These are phyloP conservation scores for Talaromyces rugulosus DNA, from an alignment of 2,329 filamentous ascomycete species.

Conservation along the genomic window DNA sequence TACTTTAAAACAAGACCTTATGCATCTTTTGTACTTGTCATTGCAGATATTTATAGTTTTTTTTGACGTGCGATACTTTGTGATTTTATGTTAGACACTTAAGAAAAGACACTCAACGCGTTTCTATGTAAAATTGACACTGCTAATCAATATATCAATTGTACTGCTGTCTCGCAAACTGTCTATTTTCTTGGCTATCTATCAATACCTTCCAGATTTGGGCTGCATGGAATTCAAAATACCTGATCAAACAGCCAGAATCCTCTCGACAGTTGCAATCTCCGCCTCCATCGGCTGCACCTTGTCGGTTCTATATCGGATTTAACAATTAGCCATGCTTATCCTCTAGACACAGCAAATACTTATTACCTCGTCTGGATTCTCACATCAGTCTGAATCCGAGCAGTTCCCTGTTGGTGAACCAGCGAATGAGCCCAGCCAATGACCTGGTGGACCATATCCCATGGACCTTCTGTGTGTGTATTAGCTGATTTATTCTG, in stretches of 20 bases:
- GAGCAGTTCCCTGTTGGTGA: constrained; percentile 66
- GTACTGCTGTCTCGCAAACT: background rate
- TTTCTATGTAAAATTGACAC: background rate
- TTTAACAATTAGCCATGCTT: background rate
- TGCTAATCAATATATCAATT: too few relatives aligned
- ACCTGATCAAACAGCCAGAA: constrained; percentile 32
- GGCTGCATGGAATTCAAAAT: background rate
- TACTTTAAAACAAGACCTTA: background rate
- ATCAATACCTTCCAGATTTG: too few relatives aligned
- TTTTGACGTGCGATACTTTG: background rate
- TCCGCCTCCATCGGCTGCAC: constrained; percentile 72
- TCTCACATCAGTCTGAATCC: constrained; percentile 81
- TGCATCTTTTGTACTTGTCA: background rate
- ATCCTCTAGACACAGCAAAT: background rate
- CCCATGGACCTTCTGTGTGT: constrained; percentile 74
- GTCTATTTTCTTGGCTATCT: background rate
- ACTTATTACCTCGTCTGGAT: constrained; percentile 64
- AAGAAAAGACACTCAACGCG: background rate
- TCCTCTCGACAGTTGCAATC: constrained; percentile 54
- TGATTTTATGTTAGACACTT: background rate
- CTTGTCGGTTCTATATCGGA: constrained; percentile 65
- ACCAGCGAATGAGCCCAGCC: constrained; percentile 73
- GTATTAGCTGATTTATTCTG: background rate
- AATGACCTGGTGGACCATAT: constrained; percentile 72
- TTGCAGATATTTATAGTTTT: background rate